A percentile compares a stretch with the other conserved stretches of the same genome.
These are phyloP conservation scores for Flaveria floridana DNA, from an alignment of 140 eudicot genomes.

Conservation along the genomic window DNA sequence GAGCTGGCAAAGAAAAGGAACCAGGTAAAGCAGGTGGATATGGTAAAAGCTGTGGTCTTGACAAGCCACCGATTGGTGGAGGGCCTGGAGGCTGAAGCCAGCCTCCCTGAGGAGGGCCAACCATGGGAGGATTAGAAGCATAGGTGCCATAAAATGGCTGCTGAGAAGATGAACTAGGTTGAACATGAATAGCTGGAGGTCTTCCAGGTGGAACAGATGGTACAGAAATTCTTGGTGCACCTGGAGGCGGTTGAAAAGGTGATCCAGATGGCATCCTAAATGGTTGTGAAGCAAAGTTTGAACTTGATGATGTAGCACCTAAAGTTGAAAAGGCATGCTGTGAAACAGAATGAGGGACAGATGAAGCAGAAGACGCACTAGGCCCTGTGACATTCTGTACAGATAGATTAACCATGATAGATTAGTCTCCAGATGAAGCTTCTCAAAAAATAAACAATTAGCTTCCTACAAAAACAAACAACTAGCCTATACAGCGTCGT, in stretches of 20 bases:
- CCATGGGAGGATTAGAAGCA: conserved; percentile 50
- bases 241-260: conserved; percentile 56
- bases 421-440: conserved; percentile 13
- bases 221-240: conserved; percentile 38
- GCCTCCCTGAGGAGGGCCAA: conserved; percentile 57
- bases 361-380: conserved; percentile 37
- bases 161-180: conserved; percentile 47
- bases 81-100: conserved; percentile 64
- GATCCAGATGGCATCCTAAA: conserved; percentile 52
- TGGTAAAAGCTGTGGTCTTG: conserved; percentile 63
- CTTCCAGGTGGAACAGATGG: conserved; percentile 54
- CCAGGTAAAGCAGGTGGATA: conserved; percentile 55
- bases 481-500: conserved; percentile 5
- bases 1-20: conserved; percentile 58
- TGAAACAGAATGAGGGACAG: conserved; percentile 46
- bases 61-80: conserved; percentile 41
- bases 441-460: background rate
- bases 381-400: conserved; percentile 50
- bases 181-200: conserved; percentile 35
- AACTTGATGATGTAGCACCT: conserved; percentile 35
- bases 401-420: conserved; percentile 25
- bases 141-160: conserved; percentile 47
- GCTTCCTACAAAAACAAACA: too few species aligned
- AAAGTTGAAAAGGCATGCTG: conserved; percentile 46
- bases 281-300: conserved; percentile 37